Conservation (phyloP, 1,284 basidiomycete genomes). For the Sporisorium scitamineum region DNA sequence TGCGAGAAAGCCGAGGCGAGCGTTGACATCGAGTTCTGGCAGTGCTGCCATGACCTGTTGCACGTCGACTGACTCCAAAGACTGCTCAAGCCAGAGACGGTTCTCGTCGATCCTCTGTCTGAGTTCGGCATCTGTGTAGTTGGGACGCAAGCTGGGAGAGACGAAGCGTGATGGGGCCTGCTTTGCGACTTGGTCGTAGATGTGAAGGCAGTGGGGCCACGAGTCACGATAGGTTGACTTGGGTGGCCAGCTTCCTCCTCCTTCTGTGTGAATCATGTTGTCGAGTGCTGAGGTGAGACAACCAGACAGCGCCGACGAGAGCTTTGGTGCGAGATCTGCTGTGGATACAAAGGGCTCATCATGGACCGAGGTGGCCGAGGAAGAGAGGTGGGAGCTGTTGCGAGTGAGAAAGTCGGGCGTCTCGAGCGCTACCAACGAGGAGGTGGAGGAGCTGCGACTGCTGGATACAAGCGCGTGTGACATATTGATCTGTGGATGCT, state of each 20-base stretch:
- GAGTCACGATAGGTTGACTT: conserved; percentile 40
- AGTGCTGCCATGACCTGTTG: conserved; percentile 23
- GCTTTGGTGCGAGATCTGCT: conserved; percentile 37
- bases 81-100: conserved; percentile 34
- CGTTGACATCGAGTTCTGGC: conserved; percentile 24
- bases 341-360: conserved; percentile 28
- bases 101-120: conserved; percentile 41
- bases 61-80: conserved; percentile 23
- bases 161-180: conserved; percentile 48
- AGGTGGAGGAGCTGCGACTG: conserved; percentile 43
- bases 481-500: conserved; percentile 10
- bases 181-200: conserved; percentile 33
- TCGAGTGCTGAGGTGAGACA: conserved; percentile 30
- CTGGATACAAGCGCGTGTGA: conserved; percentile 20
- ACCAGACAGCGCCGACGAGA: conserved; percentile 26
- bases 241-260: conserved; percentile 49
- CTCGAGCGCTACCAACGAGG: conserved; percentile 32
- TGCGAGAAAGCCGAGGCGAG: conserved; percentile 41
- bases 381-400: conserved; percentile 34
- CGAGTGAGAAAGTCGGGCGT: conserved; percentile 35
- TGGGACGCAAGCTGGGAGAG: conserved; percentile 35
- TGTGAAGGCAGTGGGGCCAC: conserved; percentile 42
- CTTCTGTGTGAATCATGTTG: conserved; percentile 39
- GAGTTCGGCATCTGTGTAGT: conserved; percentile 37
- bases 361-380: conserved; percentile 43